Percentiles rank a stretch among this genome's conserved stretches.
Evolutionary conservation across 2,329 filamentous ascomycete genomes (phyloP).

Genomic region (Coleophoma eucalyptorum): DNA sequence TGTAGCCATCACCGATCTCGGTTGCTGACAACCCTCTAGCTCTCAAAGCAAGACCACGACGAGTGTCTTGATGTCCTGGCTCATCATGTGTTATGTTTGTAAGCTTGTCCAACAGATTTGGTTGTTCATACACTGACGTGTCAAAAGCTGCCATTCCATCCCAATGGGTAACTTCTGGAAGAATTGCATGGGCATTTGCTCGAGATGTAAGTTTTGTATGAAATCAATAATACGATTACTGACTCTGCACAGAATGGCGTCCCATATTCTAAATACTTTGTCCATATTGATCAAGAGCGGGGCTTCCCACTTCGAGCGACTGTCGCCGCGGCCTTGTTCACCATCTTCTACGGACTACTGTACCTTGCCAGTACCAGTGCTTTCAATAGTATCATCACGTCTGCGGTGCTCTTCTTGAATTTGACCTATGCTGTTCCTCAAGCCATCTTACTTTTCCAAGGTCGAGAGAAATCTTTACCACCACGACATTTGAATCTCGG

Average conservation of each 20-base stretch:
- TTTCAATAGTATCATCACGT: constrained; percentile 74
- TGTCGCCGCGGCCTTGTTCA: constrained; percentile 43
- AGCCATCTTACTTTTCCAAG: constrained; percentile 61
- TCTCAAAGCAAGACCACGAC: constrained; percentile 27
- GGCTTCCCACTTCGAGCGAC: constrained; percentile 4
- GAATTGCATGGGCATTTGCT: constrained; percentile 71
- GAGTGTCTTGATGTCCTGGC: constrained; percentile 33
- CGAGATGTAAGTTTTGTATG: constrained; percentile 66
- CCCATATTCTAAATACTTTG: constrained; percentile 52
- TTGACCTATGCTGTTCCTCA: constrained; percentile 73
- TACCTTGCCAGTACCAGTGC: constrained; percentile 73
- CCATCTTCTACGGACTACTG: constrained; percentile 66
- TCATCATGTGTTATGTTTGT: not conserved
- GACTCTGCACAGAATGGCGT: constrained; percentile 31
- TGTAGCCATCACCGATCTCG: not conserved
- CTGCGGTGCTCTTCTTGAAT: constrained; percentile 72
- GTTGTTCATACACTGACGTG: not conserved
- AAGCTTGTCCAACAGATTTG: not conserved
- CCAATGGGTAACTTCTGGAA: constrained; percentile 48
- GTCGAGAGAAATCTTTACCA: constrained; percentile 49
- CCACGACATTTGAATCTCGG: constrained; percentile 59
- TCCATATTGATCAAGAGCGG: constrained; percentile 2
- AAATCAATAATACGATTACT: constrained; percentile 39
- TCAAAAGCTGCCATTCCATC: not conserved
- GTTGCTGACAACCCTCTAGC: not conserved